Percentiles rank a stretch among this genome's conserved stretches.
These are phyloP conservation scores for Myriosclerotinia curreyana DNA, from an alignment of 2,329 filamentous ascomycete genomes.

Conservation along the genomic window DNA sequence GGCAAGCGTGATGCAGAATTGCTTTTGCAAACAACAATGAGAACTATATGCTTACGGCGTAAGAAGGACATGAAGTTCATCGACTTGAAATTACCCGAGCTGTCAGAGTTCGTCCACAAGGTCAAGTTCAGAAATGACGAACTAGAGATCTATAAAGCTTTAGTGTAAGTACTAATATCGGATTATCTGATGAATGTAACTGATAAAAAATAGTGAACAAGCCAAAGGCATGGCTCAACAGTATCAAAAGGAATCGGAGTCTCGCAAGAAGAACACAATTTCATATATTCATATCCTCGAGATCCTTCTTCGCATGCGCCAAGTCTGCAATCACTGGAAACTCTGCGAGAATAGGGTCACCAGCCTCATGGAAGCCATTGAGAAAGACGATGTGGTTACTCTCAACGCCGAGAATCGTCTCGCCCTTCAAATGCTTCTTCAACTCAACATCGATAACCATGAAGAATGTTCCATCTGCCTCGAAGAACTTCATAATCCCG, in stretches of 20 bases:
- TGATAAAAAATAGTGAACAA: constrained; percentile 53
- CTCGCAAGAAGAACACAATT: constrained; percentile 41
- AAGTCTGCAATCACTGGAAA: constrained; percentile 87
- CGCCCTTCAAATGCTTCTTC: constrained; percentile 71
- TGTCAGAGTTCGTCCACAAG: constrained; percentile 74
- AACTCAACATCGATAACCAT: constrained; percentile 72
- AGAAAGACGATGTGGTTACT: constrained; percentile 62
- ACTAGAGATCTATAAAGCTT: constrained; percentile 70
- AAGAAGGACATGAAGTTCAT: constrained; percentile 88
- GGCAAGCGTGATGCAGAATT: constrained; percentile 57
- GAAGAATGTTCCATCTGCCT: constrained; percentile 84
- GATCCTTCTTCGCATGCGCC: constrained; percentile 75
- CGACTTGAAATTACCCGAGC: constrained; percentile 72
- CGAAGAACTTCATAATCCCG: constrained; percentile 65
- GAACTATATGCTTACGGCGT: constrained; percentile 74
- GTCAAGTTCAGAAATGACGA: constrained; percentile 73
- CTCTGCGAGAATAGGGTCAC: constrained; percentile 73
- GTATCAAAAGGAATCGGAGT: constrained; percentile 46
- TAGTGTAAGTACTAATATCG: constrained; percentile 51
- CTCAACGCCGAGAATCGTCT: constrained; percentile 69
- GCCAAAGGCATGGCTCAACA: constrained; percentile 68
- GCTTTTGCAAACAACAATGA: constrained; percentile 73
- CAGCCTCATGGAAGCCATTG: constrained; percentile 67
- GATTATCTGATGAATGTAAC: constrained; percentile 1
- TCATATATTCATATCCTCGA: constrained; percentile 76